Evolutionary conservation across 177 flowering plant genomes (phyloP), one percentile per base, ranked within the genome.

Genomic region (Vitis hybrid): DNA sequence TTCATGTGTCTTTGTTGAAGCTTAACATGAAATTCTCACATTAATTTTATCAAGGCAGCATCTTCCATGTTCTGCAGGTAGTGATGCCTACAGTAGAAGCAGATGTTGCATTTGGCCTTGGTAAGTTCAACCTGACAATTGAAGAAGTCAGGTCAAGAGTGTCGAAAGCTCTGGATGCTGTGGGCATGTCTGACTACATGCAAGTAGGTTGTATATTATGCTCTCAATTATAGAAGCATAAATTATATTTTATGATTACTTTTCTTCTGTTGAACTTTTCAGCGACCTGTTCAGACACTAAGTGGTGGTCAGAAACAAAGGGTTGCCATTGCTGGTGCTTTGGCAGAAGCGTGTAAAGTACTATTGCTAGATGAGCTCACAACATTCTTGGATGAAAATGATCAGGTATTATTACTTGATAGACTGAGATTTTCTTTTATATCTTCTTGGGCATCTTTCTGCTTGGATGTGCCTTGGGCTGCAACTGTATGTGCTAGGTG

Each of bases 251-350:
- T 52, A 17, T 11, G 57, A 58, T 51, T 64, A 12, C 18, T 65
- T 70, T 27, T 18, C 40, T 70, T 66, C 9, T 72, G 24, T 68
- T 78, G 58, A 54, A 62, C 56, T 72, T 72, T 14, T 69, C 78
- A 94, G 98, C 86, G 97, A 74, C 94, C 93, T 46, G 89, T 93
- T 70, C 98, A 95, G 79, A 95, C 97, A 72, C 97, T 93, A 27
- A 95, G 99, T 76, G 97, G 99, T 56, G 98, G 98, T 68, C 99
- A 93, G 87, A 95, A 95, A 75, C 99, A 93, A 76, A 84, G 98
- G 81, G 94, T 95, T 60, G 99, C 98, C 32, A 91, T 93, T 71
- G 99, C 97, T 24, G 98, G 99, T 68, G 94, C 98, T 80, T 79
- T 95, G 64, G 97, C 97, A 61, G 97, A 93, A 85, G 82, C 94